phyloP scores from a whole-genome alignment of 192 early-diverging fungal genomes.

The Backusella circina region DNA sequence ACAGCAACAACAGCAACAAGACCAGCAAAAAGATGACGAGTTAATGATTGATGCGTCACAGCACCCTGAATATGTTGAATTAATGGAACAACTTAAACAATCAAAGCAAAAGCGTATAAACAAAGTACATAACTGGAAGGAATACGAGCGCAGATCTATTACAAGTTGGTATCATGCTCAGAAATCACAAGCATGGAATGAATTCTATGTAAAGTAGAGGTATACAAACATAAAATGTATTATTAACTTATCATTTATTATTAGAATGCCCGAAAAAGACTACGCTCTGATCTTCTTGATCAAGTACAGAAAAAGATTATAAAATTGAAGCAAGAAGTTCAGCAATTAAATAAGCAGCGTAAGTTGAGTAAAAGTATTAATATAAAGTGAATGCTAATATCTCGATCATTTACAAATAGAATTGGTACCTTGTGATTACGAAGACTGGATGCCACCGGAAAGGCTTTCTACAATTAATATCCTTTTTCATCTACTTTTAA shows the following conservation, averaged over 20 bases:
- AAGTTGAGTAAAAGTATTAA: background rate
- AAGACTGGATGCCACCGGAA: slow-evolving; percentile 4
- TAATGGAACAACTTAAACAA: slow-evolving; percentile 5
- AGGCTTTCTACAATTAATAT: slow-evolving; percentile 6
- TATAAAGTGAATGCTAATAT: background rate
- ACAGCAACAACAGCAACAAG: background rate
- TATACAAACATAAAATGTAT: background rate
- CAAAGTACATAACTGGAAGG: background rate
- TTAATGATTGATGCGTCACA: background rate
- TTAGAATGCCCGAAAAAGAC: background rate
- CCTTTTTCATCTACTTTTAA: background rate
- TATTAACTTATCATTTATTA: background rate
- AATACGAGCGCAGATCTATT: background rate
- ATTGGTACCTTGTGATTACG: background rate
- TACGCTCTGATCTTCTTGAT: slow-evolving; percentile 5
- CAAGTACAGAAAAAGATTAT: background rate
- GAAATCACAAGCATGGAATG: slow-evolving; percentile 9
- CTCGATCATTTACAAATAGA: background rate
- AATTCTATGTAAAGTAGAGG: slow-evolving; percentile 5
- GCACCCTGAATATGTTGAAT: slow-evolving; percentile 7
- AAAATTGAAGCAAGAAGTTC: slow-evolving; percentile 4
- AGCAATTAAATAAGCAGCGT: background rate
- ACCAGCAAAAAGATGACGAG: background rate
- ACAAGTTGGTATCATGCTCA: slow-evolving; percentile 7
- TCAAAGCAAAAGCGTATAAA: background rate